These are phyloP conservation scores for Vanrija sp. DNA, from an alignment of 1,284 basidiomycete genomes.

Conservation along the genomic window DNA sequence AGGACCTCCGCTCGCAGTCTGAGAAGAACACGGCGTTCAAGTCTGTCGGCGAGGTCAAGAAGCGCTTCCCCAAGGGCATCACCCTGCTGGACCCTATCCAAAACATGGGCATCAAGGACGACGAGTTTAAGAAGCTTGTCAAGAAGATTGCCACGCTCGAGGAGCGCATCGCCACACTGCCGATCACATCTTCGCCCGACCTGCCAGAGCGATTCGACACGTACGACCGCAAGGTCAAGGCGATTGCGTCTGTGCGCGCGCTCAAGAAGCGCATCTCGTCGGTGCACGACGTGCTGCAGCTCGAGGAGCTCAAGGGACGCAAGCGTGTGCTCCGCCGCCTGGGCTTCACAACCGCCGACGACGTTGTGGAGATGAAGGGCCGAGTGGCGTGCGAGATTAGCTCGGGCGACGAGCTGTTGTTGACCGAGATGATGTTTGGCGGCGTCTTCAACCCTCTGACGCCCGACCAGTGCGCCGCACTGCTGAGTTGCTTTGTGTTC, in stretches of 20 bases:
- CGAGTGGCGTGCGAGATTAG: conserved; percentile 98
- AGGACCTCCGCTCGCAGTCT: conserved; percentile 74
- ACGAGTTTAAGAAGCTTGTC: conserved; percentile 81
- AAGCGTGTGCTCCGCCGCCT: conserved; percentile 90
- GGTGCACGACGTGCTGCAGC: conserved; percentile 88
- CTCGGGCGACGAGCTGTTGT: conserved; percentile 89
- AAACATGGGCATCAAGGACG: conserved; percentile 96
- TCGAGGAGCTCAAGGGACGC: conserved; percentile 93
- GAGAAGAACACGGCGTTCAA: conserved; percentile 82
- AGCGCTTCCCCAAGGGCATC: conserved; percentile 83
- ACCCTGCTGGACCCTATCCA: conserved; percentile 84
- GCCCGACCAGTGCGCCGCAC: conserved; percentile 87
- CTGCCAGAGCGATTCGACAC: conserved; percentile 73
- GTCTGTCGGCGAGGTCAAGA: conserved; percentile 81
- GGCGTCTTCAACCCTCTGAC: conserved; percentile 86
- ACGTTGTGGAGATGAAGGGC: conserved; percentile 97
- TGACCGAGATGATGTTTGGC: conserved; percentile 97
- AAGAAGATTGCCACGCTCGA: conserved; percentile 90
- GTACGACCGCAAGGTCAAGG: conserved; percentile 72
- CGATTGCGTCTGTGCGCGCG: conserved; percentile 65
- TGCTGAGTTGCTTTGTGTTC: conserved; percentile 96
- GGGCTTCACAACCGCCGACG: conserved; percentile 81
- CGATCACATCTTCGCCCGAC: conserved; percentile 68
- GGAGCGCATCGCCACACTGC: conserved; percentile 68
- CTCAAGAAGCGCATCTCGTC: conserved; percentile 80